Percentiles rank a stretch among this genome's conserved stretches.
phyloP scores from a whole-genome alignment of 345 rosid genomes.

The Gossypium turneri region DNA sequence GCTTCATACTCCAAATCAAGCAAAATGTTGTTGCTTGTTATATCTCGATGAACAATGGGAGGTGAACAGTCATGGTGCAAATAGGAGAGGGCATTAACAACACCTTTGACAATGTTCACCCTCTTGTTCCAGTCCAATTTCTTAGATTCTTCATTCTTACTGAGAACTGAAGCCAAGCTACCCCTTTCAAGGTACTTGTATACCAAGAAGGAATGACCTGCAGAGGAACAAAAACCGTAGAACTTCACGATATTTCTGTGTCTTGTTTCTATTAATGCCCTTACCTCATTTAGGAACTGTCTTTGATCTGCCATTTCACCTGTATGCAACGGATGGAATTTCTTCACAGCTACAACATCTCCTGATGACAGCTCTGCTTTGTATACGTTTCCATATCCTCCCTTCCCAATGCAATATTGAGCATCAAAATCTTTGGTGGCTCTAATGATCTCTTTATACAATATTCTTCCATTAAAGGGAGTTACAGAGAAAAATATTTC shows the following conservation, averaged over 20 bases:
- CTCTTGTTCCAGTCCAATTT: conserved; percentile 28
- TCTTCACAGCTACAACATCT: too few relatives aligned
- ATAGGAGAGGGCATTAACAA: not conserved
- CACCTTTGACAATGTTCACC: not conserved
- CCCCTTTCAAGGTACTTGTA: conserved; percentile 27
- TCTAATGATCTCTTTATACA: conserved; percentile 19
- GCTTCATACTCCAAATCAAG: conserved; percentile 20
- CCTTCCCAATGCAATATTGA: conserved; percentile 9
- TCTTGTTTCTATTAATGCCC: conserved; percentile 19
- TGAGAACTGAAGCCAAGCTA: conserved; percentile 25
- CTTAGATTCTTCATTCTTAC: conserved; percentile 2
- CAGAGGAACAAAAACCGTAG: conserved; percentile 22
- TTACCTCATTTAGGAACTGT: conserved; percentile 19
- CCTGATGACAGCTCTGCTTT: not conserved
- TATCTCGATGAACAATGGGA: conserved; percentile 24
- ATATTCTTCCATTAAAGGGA: conserved; percentile 17
- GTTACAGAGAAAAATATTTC: not conserved
- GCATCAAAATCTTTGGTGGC: conserved; percentile 20
- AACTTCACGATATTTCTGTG: conserved; percentile 28
- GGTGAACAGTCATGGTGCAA: conserved; percentile 19
- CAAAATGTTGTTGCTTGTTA: conserved; percentile 5
- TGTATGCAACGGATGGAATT: too few relatives aligned
- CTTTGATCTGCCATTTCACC: too few relatives aligned
- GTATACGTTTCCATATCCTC: not conserved
- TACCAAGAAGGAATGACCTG: conserved; percentile 18